Evolutionary conservation across 768 basidiomycete species (phyloP).

Genomic region (Crassisporium funariophilum): DNA sequence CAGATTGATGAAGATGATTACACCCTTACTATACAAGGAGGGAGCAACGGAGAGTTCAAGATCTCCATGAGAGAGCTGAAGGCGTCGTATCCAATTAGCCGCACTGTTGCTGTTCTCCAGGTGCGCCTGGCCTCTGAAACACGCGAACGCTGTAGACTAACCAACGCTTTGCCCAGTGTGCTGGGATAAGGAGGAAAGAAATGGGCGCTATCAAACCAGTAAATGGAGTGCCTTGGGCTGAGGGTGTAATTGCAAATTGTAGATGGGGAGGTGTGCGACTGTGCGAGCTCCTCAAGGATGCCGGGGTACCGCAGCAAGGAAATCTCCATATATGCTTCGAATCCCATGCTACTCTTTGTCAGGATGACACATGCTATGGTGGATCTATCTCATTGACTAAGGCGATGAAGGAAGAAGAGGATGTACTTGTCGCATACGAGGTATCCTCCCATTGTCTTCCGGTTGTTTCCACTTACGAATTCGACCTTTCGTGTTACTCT

Average conservation of each 20-base stretch:
- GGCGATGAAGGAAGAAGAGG: conserved; percentile 46
- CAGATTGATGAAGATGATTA: conserved; percentile 51
- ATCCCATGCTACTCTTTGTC: conserved; percentile 59
- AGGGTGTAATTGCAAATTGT: conserved; percentile 72
- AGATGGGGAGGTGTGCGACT: conserved; percentile 65
- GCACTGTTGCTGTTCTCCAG: conserved; percentile 58
- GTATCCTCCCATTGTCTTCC: conserved; percentile 29
- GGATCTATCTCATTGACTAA: conserved; percentile 60
- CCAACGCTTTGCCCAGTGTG: too few species aligned
- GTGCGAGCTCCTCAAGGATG: conserved; percentile 53
- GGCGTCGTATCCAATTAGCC: conserved; percentile 37
- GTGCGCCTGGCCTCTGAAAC: too few species aligned
- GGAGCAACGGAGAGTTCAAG: conserved; percentile 30
- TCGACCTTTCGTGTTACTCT: conserved; percentile 8
- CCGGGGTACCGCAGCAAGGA: conserved; percentile 36
- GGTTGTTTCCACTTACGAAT: not conserved
- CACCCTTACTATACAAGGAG: conserved; percentile 39
- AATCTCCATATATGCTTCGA: conserved; percentile 60
- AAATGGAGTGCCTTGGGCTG: conserved; percentile 62
- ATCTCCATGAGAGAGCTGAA: conserved; percentile 44
- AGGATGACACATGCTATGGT: conserved; percentile 65
- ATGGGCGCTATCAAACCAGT: conserved; percentile 62
- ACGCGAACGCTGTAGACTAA: too few species aligned
- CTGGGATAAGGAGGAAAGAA: conserved; percentile 67
- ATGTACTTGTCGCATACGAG: conserved; percentile 65